phyloP scores from a whole-genome alignment of 2,329 filamentous ascomycete genomes.

The Fusarium chaquense region DNA sequence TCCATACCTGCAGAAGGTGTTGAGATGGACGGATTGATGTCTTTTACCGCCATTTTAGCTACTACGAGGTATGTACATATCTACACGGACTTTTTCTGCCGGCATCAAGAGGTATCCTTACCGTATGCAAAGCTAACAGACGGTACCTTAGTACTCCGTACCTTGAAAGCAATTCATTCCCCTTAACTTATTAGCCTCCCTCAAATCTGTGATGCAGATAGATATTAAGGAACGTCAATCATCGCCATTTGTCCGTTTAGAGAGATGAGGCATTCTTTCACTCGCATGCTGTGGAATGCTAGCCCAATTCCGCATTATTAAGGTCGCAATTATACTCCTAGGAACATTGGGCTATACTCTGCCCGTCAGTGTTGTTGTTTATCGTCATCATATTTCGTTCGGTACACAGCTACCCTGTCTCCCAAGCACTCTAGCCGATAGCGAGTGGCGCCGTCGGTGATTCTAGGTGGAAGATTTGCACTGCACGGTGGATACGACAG shows the following conservation, averaged over 20 bases:
- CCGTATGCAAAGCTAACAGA: constrained; percentile 31
- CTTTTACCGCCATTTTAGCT: constrained; percentile 41
- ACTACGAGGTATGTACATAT: constrained; percentile 24
- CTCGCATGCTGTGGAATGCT: constrained; percentile 18
- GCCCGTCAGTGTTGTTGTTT: constrained; percentile 2
- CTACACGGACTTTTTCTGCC: constrained; percentile 3
- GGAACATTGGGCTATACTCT: neutral
- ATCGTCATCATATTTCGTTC: constrained; percentile 12
- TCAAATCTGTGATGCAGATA: constrained; percentile 31
- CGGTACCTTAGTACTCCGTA: constrained; percentile 3
- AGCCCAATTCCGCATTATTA: constrained; percentile 29
- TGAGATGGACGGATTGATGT: constrained; percentile 2
- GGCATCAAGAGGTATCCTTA: constrained; percentile 26
- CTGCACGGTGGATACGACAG: constrained; percentile 33
- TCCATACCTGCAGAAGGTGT: constrained; percentile 16
- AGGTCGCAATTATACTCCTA: constrained; percentile 21
- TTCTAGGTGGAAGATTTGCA: constrained; percentile 33
- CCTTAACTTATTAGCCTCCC: constrained; percentile 36
- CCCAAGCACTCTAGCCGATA: constrained; percentile 19
- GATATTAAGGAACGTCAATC: constrained; percentile 38
- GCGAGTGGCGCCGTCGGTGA: constrained; percentile 35
- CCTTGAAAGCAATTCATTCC: constrained; percentile 21
- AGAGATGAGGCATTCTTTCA: constrained; percentile 34
- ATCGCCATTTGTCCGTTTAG: constrained; percentile 23
- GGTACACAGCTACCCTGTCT: constrained; percentile 4